Percentiles rank a stretch among this genome's conserved stretches.
Conservation (phyloP, 1,284 basidiomycete species). For the Papiliotrema nemorosa region DNA sequence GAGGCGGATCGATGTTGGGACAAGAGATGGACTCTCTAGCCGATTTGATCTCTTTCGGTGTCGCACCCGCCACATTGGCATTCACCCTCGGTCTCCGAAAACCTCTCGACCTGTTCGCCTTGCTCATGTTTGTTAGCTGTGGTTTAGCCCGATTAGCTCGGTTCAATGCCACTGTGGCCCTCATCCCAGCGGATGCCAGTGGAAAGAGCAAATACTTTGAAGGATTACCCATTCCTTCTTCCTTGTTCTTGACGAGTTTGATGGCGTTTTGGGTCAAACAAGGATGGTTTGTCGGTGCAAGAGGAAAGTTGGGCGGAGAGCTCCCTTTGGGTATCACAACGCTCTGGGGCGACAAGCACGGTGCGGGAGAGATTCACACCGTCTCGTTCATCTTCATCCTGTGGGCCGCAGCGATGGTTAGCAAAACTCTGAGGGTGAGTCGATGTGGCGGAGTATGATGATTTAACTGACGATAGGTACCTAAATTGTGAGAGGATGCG, state of each 20-base stretch:
- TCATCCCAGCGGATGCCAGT: slow-evolving; percentile 78
- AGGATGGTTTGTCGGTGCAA: slow-evolving; percentile 65
- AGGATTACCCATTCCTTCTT: slow-evolving; percentile 93
- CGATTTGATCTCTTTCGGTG: slow-evolving; percentile 95
- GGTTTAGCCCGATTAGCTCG: slow-evolving; percentile 88
- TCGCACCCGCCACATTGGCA: slow-evolving; percentile 88
- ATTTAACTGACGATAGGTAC: neutral
- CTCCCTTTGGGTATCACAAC: slow-evolving; percentile 69
- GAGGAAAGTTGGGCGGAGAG: slow-evolving; percentile 20
- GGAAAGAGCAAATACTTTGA: slow-evolving; percentile 97
- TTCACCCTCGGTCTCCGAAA: slow-evolving; percentile 88
- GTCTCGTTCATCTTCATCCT: slow-evolving; percentile 67
- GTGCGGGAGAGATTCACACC: slow-evolving; percentile 74
- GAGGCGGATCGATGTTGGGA: slow-evolving; percentile 91
- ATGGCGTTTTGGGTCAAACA: slow-evolving; percentile 78
- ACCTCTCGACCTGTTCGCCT: slow-evolving; percentile 78
- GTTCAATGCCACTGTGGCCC: slow-evolving; percentile 97
- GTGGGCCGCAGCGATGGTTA: slow-evolving; percentile 93
- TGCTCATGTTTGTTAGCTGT: slow-evolving; percentile 73
- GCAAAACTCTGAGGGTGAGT: slow-evolving; percentile 77
- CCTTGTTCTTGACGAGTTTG: slow-evolving; percentile 72
- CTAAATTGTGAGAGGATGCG: neutral
- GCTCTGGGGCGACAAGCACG: slow-evolving; percentile 67
- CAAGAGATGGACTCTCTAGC: slow-evolving; percentile 97
- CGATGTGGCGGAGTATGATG: neutral